A percentile compares a stretch with the other conserved stretches of the same genome.
These are phyloP conservation scores for Fusarium fracticaudum DNA, from an alignment of 2,329 filamentous ascomycete genomes.

Conservation along the genomic window DNA sequence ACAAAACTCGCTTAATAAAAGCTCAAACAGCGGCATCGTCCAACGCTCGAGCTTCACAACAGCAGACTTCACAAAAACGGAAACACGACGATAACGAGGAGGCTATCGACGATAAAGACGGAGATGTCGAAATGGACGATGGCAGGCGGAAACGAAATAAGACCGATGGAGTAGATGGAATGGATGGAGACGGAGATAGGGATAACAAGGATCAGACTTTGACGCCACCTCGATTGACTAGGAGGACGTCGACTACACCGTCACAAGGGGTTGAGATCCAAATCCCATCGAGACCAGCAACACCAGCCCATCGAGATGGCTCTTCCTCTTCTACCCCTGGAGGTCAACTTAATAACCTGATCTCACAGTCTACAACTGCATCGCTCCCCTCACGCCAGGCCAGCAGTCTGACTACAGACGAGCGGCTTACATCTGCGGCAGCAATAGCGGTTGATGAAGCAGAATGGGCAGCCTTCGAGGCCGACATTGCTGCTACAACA, in stretches of 20 bases:
- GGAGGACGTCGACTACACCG: conserved; percentile 62
- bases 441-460: conserved; percentile 68
- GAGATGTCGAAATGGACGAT: conserved; percentile 50
- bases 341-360: conserved; percentile 22
- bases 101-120: conserved; percentile 37
- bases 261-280: conserved; percentile 67
- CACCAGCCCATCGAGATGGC: conserved; percentile 58
- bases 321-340: conserved; percentile 55
- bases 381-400: conserved; percentile 47
- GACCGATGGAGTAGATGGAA: conserved; percentile 48
- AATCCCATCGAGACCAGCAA: conserved; percentile 72
- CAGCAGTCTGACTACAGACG: conserved; percentile 33
- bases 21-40: conserved; percentile 28
- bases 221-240: conserved; percentile 56
- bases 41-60: conserved; percentile 27
- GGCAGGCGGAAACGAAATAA: conserved; percentile 59
- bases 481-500: conserved; percentile 71
- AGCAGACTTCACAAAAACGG: conserved; percentile 43
- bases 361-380: conserved; percentile 25
- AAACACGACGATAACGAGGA: conserved; percentile 49
- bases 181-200: conserved; percentile 31
- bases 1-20: conserved; percentile 45
- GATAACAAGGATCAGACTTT: conserved; percentile 34
- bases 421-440: conserved; percentile 21
- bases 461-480: conserved; percentile 89